Evolutionary conservation across 2,329 filamentous ascomycete genomes (phyloP), one percentile per base, ranked within the genome.

Genomic region (Chalaropsis ovoidea): DNA sequence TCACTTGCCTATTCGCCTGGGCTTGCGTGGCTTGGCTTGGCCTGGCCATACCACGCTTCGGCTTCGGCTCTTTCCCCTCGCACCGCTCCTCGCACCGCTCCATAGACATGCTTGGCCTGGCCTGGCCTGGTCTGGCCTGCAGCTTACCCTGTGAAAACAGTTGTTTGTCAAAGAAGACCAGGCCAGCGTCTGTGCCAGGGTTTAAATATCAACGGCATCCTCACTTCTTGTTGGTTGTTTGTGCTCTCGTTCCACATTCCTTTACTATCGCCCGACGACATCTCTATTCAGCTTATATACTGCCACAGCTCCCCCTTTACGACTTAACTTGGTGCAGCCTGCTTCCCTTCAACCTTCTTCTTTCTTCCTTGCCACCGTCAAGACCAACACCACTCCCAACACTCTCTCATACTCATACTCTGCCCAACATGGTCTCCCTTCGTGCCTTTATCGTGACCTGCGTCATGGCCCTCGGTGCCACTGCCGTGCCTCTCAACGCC

Each of bases 401-500:
- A 17, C 24, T n/a, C 10, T 31, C 24, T 22, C 11, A n/a, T 27
- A 15, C 43, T 24, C n/a, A 27, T 64, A 39, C 31, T 8, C 41
- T n/a, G 41, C 65, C 74, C 39, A 70, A 67, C 62, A 69, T 69
- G 68, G 67, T 67, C 27, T 54, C 63, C 19, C 47, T 67, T n/a
- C 52, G 63, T 31, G 39, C 62, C 17, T 41, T 64, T 15, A 13
- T 63, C 17, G 43, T 47, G 15, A 62, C 67, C 6, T 62, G 62
- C 35, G 13, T 65, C 31, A 43, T 69, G 45, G 68, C 67, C 42
- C 22, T 65, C 22, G 66, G 66, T 35, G 67, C 62, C 41, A 60
- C 39, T 45, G 66, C 66, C 66, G 42, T 54, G 11, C 63, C 63
- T 22, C 22, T 43, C 58, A 31, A 47, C 31, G 17, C n/a, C 41